A percentile compares a stretch with the other conserved stretches of the same genome.
phyloP scores from a whole-genome alignment of 2,329 filamentous ascomycete genomes.

The Fusarium sp. region DNA sequence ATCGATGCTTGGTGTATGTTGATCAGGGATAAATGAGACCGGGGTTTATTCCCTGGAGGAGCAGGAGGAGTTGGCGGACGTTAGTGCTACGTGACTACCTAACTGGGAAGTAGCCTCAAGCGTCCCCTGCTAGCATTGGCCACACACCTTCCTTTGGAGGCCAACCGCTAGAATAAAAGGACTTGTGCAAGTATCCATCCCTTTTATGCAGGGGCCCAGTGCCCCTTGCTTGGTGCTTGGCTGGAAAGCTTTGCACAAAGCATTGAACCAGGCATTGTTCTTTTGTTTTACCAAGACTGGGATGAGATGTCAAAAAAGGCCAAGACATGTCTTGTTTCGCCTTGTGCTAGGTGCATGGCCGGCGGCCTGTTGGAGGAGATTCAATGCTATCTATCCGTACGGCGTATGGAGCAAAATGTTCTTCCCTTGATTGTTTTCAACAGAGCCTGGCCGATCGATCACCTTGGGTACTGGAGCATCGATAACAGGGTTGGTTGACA shows the following conservation, averaged over 20 bases:
- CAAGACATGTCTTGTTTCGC: conserved; percentile 39
- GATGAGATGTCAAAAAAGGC: neutral
- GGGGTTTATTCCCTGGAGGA: conserved; percentile 19
- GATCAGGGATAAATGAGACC: conserved; percentile 41
- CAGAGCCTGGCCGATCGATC: neutral
- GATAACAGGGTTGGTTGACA: neutral
- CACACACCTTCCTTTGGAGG: conserved; percentile 27
- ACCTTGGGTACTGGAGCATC: neutral
- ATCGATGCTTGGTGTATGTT: conserved; percentile 44
- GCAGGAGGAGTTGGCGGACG: conserved; percentile 12
- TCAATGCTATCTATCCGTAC: too few species aligned
- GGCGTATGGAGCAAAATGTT: neutral
- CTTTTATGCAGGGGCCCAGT: conserved; percentile 11
- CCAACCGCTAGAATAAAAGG: conserved; percentile 22
- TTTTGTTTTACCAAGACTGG: conserved; percentile 1
- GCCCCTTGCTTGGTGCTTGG: neutral
- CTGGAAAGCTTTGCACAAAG: conserved; percentile 10
- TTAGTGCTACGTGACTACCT: conserved; percentile 17
- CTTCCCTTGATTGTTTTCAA: neutral
- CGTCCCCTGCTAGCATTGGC: conserved; percentile 2
- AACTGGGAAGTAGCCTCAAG: conserved; percentile 5
- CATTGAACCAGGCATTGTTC: neutral
- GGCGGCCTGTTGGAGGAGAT: neutral
- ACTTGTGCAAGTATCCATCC: conserved; percentile 26
- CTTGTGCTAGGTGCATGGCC: conserved; percentile 1